Evolutionary conservation across 495 filamentous ascomycete genomes (phyloP).

Genomic region (Daldinia grandis): DNA sequence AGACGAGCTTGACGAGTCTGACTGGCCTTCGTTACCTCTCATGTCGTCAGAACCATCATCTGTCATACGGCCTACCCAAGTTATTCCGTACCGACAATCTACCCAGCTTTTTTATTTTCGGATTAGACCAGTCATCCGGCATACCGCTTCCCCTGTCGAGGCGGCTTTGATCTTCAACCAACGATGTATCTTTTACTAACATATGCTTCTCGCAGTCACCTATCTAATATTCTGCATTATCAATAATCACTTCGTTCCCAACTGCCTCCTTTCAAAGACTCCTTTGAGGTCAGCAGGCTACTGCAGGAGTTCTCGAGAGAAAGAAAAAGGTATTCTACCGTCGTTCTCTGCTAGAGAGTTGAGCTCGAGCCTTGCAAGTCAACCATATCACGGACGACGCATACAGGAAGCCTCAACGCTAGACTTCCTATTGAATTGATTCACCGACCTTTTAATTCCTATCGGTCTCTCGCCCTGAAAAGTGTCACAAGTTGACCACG

Average conservation of each 20-base stretch:
- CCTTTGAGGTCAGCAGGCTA: constrained; percentile 92
- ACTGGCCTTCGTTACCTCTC: background rate
- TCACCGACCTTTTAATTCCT: constrained; percentile 11
- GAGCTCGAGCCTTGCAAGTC: constrained; percentile 43
- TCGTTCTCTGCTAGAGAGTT: constrained; percentile 42
- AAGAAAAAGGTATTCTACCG: constrained; percentile 41
- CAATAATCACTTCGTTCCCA: constrained; percentile 46
- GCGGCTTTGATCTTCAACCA: constrained; percentile 11
- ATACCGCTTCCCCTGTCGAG: constrained; percentile 6
- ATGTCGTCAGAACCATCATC: constrained; percentile 9
- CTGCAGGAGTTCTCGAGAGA: constrained; percentile 78
- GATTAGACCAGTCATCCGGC: constrained; percentile 3
- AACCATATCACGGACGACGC: constrained; percentile 29
- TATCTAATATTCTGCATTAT: constrained; percentile 45
- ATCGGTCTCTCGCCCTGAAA: constrained; percentile 29
- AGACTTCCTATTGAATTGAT: constrained; percentile 52
- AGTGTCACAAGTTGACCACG: constrained; percentile 21
- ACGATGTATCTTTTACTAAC: constrained; percentile 44
- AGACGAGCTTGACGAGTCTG: background rate
- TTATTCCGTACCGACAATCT: constrained; percentile 10
- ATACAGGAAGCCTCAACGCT: constrained; percentile 46
- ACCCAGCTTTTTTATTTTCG: background rate
- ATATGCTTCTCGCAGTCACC: constrained; percentile 39
- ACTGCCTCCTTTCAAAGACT: constrained; percentile 60
- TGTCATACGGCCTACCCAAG: constrained; percentile 2